These are phyloP conservation scores for Tremella mesenterica DNA, from an alignment of 768 basidiomycete species.

Conservation along the genomic window DNA sequence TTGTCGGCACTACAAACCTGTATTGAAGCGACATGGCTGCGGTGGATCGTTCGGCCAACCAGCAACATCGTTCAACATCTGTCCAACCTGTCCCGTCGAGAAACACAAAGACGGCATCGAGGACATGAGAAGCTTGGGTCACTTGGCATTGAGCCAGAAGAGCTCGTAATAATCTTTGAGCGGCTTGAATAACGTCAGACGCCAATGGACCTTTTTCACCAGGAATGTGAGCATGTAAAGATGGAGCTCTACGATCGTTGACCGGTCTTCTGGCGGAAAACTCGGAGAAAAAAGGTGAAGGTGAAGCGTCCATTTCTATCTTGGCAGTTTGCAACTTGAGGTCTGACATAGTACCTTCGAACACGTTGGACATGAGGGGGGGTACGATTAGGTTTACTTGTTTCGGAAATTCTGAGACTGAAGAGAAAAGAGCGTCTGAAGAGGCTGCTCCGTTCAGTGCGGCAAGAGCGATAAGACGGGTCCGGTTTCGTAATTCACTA, in stretches of 20 bases:
- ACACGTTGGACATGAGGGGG: slow-evolving; percentile 61
- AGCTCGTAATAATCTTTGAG: slow-evolving; percentile 61
- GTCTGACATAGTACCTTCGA: slow-evolving; percentile 54
- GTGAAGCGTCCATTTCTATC: slow-evolving; percentile 59
- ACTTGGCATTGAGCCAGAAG: slow-evolving; percentile 69
- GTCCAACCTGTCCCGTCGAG: slow-evolving; percentile 61
- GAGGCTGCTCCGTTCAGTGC: slow-evolving; percentile 70
- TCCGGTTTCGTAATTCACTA: slow-evolving; percentile 65
- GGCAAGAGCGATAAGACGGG: slow-evolving; percentile 75
- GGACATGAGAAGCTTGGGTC: slow-evolving; percentile 60
- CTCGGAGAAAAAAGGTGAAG: slow-evolving; percentile 70
- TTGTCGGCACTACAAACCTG: slow-evolving; percentile 78
- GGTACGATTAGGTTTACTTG: slow-evolving; percentile 65
- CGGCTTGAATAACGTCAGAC: slow-evolving; percentile 64
- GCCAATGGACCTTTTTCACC: slow-evolving; percentile 75
- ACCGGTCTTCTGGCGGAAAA: slow-evolving; percentile 67
- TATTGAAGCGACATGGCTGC: slow-evolving; percentile 91
- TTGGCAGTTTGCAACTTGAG: slow-evolving; percentile 61
- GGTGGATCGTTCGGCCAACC: slow-evolving; percentile 67
- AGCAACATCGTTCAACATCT: slow-evolving; percentile 63
- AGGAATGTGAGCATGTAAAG: slow-evolving; percentile 78
- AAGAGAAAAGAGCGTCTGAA: slow-evolving; percentile 73
- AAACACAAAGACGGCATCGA: slow-evolving; percentile 64
- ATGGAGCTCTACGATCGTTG: slow-evolving; percentile 72
- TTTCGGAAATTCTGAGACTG: slow-evolving; percentile 59